phyloP scores from a whole-genome alignment of 179 eudicot species.

The Drosera spatulata region DNA sequence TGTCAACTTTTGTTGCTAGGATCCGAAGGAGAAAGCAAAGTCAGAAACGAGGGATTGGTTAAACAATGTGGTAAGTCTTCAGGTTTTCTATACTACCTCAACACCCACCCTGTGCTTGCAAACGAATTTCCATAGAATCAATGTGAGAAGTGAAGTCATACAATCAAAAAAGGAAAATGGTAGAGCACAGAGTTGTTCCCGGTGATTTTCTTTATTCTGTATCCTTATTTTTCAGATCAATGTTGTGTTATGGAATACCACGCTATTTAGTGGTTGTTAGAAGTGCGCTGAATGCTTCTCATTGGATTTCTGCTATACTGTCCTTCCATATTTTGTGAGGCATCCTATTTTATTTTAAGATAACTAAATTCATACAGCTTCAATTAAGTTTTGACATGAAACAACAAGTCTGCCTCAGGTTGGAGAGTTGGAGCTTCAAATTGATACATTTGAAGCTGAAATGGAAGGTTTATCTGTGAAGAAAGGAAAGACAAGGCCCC shows the following conservation, averaged over 20 bases:
- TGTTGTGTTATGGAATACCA: too few species aligned
- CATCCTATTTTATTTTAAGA: not conserved
- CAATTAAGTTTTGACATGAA: not conserved
- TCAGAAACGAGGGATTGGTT: conserved; percentile 99
- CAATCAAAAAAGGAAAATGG: too few species aligned
- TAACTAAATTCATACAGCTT: not conserved
- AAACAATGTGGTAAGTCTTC: conserved; percentile 75
- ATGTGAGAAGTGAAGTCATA: too few species aligned
- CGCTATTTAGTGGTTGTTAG: too few species aligned
- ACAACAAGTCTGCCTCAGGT: conserved; percentile 39
- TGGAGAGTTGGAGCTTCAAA: conserved; percentile 84
- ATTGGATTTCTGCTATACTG: too few species aligned
- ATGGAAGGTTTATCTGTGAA: conserved; percentile 90
- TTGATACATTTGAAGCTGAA: conserved; percentile 97
- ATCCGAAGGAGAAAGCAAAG: conserved; percentile 96
- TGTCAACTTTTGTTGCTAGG: conserved; percentile 30
- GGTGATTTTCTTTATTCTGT: too few species aligned
- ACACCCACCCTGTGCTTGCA: not conserved
- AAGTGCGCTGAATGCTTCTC: too few species aligned
- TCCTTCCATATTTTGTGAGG: not conserved
- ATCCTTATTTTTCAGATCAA: too few species aligned
- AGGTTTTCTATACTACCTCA: not conserved
- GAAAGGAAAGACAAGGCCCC: conserved; percentile 96
- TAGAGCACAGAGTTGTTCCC: too few species aligned
- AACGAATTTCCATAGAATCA: too few species aligned